Percentiles rank a stretch among this genome's conserved stretches.
phyloP scores from a whole-genome alignment of 2,329 filamentous ascomycete species.

The Pseudogymnoascus sp. region DNA sequence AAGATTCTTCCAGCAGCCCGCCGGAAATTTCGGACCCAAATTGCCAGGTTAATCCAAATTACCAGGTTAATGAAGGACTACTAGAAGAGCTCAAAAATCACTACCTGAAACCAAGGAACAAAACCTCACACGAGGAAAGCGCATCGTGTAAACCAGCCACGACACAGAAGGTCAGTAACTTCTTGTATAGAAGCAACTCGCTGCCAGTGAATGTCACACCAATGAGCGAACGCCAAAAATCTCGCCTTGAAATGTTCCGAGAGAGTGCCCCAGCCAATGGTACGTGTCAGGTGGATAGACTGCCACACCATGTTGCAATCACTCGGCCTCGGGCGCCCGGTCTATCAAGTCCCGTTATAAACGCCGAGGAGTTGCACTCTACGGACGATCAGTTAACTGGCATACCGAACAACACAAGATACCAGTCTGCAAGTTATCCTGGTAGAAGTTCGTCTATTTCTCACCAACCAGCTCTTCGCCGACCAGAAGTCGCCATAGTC shows the following conservation, averaged over 20 bases:
- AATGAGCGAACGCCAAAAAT: conserved; percentile 6
- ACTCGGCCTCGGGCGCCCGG: neutral
- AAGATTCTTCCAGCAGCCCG: neutral
- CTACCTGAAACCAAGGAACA: neutral
- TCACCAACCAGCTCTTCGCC: neutral
- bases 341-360: neutral
- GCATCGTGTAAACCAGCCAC: neutral
- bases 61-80: neutral
- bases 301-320: conserved; percentile 4
- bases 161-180: neutral
- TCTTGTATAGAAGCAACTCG: conserved; percentile 3
- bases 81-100: neutral
- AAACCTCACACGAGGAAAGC: neutral
- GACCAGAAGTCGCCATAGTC: neutral
- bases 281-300: neutral
- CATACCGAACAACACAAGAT: neutral
- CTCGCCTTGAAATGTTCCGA: conserved; percentile 2
- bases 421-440: neutral
- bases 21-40: neutral
- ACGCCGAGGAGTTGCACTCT: neutral
- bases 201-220: conserved; percentile 3
- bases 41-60: neutral
- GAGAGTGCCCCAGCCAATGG: neutral
- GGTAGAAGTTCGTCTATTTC: neutral
- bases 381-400: neutral